Evolutionary conservation across 2,329 filamentous ascomycete genomes (phyloP).

Genomic region (Botrytis medusae): DNA sequence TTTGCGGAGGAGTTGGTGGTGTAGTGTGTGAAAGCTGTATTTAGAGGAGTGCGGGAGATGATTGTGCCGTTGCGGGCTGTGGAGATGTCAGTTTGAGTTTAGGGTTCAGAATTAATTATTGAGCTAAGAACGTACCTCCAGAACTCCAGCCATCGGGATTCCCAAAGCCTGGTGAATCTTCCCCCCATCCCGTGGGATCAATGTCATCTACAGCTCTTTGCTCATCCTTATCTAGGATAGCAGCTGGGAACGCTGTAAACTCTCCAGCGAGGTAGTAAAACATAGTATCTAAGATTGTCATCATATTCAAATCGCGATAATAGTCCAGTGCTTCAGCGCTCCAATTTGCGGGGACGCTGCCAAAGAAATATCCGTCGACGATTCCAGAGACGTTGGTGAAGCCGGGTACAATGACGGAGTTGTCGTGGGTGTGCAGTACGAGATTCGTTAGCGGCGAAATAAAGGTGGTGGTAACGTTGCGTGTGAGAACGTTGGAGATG

Average conservation of each 20-base stretch:
- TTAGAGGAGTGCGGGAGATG: constrained; percentile 26
- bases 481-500: constrained; percentile 23
- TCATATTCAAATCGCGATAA: constrained; percentile 28
- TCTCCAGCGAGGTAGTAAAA: constrained; percentile 4
- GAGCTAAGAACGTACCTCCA: background rate
- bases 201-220: background rate
- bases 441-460: constrained; percentile 22
- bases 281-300: constrained; percentile 17
- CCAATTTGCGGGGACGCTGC: constrained; percentile 29
- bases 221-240: background rate
- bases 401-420: constrained; percentile 23
- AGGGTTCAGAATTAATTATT: background rate
- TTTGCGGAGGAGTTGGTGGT: background rate
- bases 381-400: background rate
- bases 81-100: background rate
- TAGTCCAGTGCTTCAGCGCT: constrained; percentile 14
- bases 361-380: background rate
- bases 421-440: constrained; percentile 11
- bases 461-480: constrained; percentile 17
- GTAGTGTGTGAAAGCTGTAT: constrained; percentile 23
- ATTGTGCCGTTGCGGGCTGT: background rate
- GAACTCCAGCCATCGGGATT: background rate
- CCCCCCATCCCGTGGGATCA: background rate
- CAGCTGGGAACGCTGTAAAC: background rate
- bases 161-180: background rate